Percentiles rank a stretch among this genome's conserved stretches.
phyloP scores from a whole-genome alignment of 805 yeast species.

The Teunomyces stri region DNA sequence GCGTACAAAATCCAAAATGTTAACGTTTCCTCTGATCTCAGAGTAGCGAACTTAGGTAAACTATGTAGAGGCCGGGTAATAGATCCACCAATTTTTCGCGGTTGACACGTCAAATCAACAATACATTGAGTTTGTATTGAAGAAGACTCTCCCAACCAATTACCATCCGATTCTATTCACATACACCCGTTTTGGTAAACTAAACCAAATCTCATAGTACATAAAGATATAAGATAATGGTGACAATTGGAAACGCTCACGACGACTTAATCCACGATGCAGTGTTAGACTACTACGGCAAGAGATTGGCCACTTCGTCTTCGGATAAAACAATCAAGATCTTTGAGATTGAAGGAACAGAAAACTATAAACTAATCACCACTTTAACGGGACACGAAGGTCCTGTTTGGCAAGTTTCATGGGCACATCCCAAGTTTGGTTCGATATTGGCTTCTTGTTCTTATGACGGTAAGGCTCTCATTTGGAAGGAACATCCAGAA shows the following conservation, averaged over 20 bases:
- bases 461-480: conserved; percentile 88
- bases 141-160: not conserved
- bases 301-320: conserved; percentile 91
- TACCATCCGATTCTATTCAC: not conserved
- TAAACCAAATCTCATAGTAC: not conserved
- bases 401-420: conserved; percentile 97
- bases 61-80: conserved; percentile 1
- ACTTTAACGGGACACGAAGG: conserved; percentile 94
- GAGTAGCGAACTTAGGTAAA: not conserved
- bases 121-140: not conserved
- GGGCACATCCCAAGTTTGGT: conserved; percentile 99
- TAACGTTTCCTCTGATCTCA: not conserved
- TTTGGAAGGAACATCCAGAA: conserved; percentile 86
- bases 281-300: conserved; percentile 94
- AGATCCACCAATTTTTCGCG: not conserved
- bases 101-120: conserved; percentile 4
- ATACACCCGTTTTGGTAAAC: not conserved
- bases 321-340: conserved; percentile 95
- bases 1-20: not conserved
- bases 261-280: conserved; percentile 95
- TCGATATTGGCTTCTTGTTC: conserved; percentile 91
- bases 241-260: conserved; percentile 86
- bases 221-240: conserved; percentile 41
- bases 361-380: conserved; percentile 74
- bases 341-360: conserved; percentile 83